Evolutionary conservation across 495 filamentous ascomycete genomes (phyloP).

Genomic region (Xylaria grammica): DNA sequence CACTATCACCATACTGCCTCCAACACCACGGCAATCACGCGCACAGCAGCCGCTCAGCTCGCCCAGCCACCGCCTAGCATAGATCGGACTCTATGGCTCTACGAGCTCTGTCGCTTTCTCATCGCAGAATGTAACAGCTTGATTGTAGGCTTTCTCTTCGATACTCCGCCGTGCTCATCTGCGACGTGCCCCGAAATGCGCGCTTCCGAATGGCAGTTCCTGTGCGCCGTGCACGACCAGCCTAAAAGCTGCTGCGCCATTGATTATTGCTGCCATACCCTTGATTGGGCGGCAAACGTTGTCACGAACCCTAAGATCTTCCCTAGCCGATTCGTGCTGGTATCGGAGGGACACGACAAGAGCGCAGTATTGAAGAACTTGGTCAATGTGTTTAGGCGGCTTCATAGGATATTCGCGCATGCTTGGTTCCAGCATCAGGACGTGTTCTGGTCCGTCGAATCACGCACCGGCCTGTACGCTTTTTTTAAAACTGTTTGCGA

Average conservation of each 20-base stretch:
- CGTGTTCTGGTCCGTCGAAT: slow-evolving; percentile 97
- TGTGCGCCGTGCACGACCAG: slow-evolving; percentile 95
- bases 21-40: slow-evolving; percentile 70
- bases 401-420: slow-evolving; percentile 97
- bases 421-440: slow-evolving; percentile 97
- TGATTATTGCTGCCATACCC: slow-evolving; percentile 97
- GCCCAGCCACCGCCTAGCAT: slow-evolving; percentile 78
- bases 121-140: slow-evolving; percentile 91
- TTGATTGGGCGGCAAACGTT: slow-evolving; percentile 94
- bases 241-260: slow-evolving; percentile 97
- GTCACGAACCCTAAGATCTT: slow-evolving; percentile 91
- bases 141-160: slow-evolving; percentile 89
- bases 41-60: slow-evolving; percentile 71
- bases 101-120: slow-evolving; percentile 94
- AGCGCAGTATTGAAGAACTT: slow-evolving; percentile 78
- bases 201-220: slow-evolving; percentile 97
- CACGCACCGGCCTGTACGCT: slow-evolving; percentile 82
- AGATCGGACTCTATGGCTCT: slow-evolving; percentile 90
- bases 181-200: slow-evolving; percentile 96
- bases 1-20: slow-evolving; percentile 77
- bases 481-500: slow-evolving; percentile 98
- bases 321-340: slow-evolving; percentile 81
- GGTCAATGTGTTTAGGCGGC: slow-evolving; percentile 88
- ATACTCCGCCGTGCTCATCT: slow-evolving; percentile 83
- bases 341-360: slow-evolving; percentile 60